Base-by-base conservation (phyloP, 768 basidiomycete genomes). In the Psilocybe subaeruginosa region DNA sequence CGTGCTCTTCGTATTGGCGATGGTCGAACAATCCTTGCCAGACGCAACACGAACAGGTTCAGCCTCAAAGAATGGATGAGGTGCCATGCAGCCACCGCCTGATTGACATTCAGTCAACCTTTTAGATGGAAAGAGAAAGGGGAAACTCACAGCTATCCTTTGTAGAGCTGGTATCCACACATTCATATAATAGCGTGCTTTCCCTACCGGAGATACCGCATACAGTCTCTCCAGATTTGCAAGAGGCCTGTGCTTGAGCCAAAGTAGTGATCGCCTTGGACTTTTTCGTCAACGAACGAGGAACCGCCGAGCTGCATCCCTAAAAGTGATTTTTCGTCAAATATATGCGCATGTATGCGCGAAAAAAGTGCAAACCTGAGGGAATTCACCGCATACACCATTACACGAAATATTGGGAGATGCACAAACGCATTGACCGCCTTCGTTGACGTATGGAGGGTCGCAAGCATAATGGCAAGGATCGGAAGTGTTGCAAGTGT, bases 11-110 rank as follows among this genome's bases (percentile, higher is more conserved):
- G 66, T 69, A 14, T 74, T 65, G n/a, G 70, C 61, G 35, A 76
- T 70, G 52, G 56, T 61, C 14, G 70, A 66, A 54, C 77, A 78
- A 57, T 77, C 74, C 29, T 62, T 57, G 27, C 74, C 77, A 30
- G 41, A 53, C 27, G 30, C 17, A 17, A 41, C 56, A 46, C 39
- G 61, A 35, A 48, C 23, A 23, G 62, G 37, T 3, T 67, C 50
- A 0, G 52, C 47, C 29, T 71, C 70, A n/a, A 53, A 51, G 53
- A 76, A 79, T 17, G 75, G 73, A 63, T 77, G 76, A 29, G 70
- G 73, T 23, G 68, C 62, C 27, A 75, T 61, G 53, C 80, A 81
- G n/a, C 79, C 80, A 48, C 80, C 80, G 56, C 79, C 79, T 80
- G 49, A 48, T 14, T 43, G 14, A 33, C 29, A 5, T 33, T 43